A percentile compares a stretch with the other conserved stretches of the same genome.
These are phyloP conservation scores for Cnidoscolus chayamansa DNA, from an alignment of 441 rosid species.

Conservation along the genomic window DNA sequence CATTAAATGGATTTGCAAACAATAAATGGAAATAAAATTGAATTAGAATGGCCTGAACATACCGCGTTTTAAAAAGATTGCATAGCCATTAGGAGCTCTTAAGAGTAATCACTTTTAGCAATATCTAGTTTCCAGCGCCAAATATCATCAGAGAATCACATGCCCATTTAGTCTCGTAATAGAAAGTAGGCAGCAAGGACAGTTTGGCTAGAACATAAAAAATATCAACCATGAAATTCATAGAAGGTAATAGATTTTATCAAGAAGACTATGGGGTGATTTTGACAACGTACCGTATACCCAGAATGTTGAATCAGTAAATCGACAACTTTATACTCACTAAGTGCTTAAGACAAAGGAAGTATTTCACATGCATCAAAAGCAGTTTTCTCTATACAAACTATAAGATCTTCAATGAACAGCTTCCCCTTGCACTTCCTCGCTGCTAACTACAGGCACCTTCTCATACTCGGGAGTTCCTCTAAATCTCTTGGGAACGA, in stretches of 20 bases:
- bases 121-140: too few relatives aligned
- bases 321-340: background rate
- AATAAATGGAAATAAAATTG: too few relatives aligned
- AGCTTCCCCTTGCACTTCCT: conserved; percentile 45
- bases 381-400: conserved; percentile 4
- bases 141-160: too few relatives aligned
- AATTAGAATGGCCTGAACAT: too few relatives aligned
- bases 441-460: conserved; percentile 44
- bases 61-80: too few relatives aligned
- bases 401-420: conserved; percentile 27
- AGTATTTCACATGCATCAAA: conserved; percentile 8
- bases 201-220: background rate
- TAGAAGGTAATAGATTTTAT: background rate
- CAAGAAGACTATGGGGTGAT: background rate
- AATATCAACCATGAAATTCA: background rate
- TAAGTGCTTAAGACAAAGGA: background rate
- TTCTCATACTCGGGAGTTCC: conserved; percentile 51
- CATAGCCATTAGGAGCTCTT: too few relatives aligned
- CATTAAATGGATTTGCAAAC: too few relatives aligned
- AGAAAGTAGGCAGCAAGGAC: background rate
- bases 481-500: conserved; percentile 57
- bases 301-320: background rate
- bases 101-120: too few relatives aligned
- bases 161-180: too few relatives aligned
- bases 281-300: conserved; percentile 3